Conservation (phyloP, 1,284 basidiomycete genomes). For the Volvariella volvacea region DNA sequence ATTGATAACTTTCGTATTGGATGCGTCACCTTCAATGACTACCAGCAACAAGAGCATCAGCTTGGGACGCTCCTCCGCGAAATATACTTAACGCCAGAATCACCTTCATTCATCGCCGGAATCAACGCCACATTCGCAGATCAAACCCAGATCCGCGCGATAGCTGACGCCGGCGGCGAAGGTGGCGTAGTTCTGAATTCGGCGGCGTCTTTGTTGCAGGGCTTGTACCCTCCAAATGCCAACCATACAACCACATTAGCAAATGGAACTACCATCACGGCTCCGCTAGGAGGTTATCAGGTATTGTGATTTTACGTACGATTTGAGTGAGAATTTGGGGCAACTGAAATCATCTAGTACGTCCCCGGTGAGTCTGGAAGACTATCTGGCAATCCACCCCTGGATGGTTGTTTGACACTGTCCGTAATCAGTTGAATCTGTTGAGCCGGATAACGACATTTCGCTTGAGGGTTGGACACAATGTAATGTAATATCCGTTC, state of each 20-base stretch:
- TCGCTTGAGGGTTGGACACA: conserved; percentile 33
- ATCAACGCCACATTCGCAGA: conserved; percentile 51
- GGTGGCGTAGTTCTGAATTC: conserved; percentile 65
- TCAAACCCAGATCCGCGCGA: conserved; percentile 44
- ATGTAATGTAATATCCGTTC: conserved; percentile 21
- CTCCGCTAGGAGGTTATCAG: conserved; percentile 70
- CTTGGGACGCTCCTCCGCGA: conserved; percentile 58
- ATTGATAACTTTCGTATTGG: neutral
- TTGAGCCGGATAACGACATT: conserved; percentile 32
- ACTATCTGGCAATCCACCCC: neutral
- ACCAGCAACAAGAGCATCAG: conserved; percentile 56
- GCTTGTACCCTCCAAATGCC: conserved; percentile 54
- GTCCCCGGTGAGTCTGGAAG: conserved; percentile 44
- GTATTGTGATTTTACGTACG: conserved; percentile 23
- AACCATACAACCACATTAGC: conserved; percentile 55
- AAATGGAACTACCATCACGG: conserved; percentile 64
- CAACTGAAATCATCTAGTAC: conserved; percentile 27
- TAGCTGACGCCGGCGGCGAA: conserved; percentile 75
- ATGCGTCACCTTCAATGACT: neutral
- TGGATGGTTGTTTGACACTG: neutral
- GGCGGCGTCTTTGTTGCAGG: conserved; percentile 65
- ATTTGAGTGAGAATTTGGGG: conserved; percentile 1
- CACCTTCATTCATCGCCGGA: conserved; percentile 51
- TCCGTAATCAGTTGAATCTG: conserved; percentile 47
- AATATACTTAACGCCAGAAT: conserved; percentile 55